These are phyloP conservation scores for Sinapis alba DNA, from an alignment of 441 rosid genomes.

Conservation along the genomic window DNA sequence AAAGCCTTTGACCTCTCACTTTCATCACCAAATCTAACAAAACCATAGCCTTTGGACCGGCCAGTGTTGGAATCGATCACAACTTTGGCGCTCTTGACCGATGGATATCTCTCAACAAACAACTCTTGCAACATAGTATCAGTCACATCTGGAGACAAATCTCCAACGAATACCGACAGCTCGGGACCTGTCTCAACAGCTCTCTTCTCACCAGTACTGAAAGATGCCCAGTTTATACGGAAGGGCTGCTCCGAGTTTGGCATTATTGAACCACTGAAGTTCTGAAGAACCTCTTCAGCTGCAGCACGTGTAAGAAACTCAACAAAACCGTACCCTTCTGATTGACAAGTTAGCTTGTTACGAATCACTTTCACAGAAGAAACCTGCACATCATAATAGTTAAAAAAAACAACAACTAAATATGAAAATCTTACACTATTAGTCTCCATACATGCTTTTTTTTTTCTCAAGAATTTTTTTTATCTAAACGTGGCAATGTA, in stretches of 20 bases:
- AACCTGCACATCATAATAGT: slow-evolving; percentile 42
- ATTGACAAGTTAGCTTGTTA: slow-evolving; percentile 68
- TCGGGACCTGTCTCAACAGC: slow-evolving; percentile 57
- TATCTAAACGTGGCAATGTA: slow-evolving; percentile 32
- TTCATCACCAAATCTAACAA: slow-evolving; percentile 80
- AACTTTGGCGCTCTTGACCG: slow-evolving; percentile 76
- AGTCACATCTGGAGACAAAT: slow-evolving; percentile 73
- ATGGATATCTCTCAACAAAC: slow-evolving; percentile 57
- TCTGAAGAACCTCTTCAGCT: slow-evolving; percentile 75
- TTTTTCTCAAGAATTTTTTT: background rate
- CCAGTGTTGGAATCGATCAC: slow-evolving; percentile 76
- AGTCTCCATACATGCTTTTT: background rate
- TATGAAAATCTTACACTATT: background rate
- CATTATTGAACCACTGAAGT: slow-evolving; percentile 59
- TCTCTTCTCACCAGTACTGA: slow-evolving; percentile 66
- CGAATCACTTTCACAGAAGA: slow-evolving; percentile 67
- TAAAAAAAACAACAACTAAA: no score
- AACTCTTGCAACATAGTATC: slow-evolving; percentile 62
- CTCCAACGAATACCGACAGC: slow-evolving; percentile 77
- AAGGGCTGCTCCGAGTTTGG: slow-evolving; percentile 75
- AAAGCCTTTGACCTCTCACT: slow-evolving; percentile 70
- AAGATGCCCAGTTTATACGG: slow-evolving; percentile 79
- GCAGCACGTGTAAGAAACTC: slow-evolving; percentile 64
- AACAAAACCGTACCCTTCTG: slow-evolving; percentile 78
- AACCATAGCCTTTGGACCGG: slow-evolving; percentile 78